Percentiles rank a stretch among this genome's conserved stretches.
Conservation (phyloP, 345 rosid genomes). For the Euphorbia tirucalli region DNA sequence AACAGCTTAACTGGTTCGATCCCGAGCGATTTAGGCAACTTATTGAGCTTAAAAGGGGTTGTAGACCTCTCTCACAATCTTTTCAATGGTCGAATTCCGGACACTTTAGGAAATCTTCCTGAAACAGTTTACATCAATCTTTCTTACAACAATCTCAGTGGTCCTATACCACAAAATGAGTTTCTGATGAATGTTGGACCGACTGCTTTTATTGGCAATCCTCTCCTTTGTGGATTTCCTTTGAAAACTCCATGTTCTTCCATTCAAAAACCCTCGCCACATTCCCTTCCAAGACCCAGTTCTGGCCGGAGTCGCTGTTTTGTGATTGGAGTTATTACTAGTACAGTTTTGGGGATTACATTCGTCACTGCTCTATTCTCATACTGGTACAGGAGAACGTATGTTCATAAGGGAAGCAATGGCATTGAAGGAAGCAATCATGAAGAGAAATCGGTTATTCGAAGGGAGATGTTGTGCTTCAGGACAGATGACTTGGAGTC, state of each 20-base stretch:
- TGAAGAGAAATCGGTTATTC: constrained; percentile 14
- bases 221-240: constrained; percentile 32
- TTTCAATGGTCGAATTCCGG: constrained; percentile 25
- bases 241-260: constrained; percentile 14
- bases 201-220: constrained; percentile 31
- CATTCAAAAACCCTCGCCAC: constrained; percentile 7
- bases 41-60: constrained; percentile 22
- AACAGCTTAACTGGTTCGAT: constrained; percentile 21
- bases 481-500: constrained; percentile 33
- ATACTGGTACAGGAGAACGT: constrained; percentile 22
- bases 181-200: constrained; percentile 22
- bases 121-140: constrained; percentile 26
- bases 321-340: constrained; percentile 9
- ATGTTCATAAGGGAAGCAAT: background rate
- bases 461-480: constrained; percentile 34
- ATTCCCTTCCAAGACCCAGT: background rate
- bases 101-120: constrained; percentile 23
- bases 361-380: constrained; percentile 5
- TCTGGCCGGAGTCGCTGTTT: background rate
- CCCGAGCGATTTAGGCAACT: constrained; percentile 21
- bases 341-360: constrained; percentile 12
- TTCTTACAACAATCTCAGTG: constrained; percentile 28
- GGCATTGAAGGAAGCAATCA: background rate
- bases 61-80: constrained; percentile 29
- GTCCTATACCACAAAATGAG: constrained; percentile 26